These are phyloP conservation scores for Aspergillus ellipticus DNA, from an alignment of 495 filamentous ascomycete species.

Conservation along the genomic window DNA sequence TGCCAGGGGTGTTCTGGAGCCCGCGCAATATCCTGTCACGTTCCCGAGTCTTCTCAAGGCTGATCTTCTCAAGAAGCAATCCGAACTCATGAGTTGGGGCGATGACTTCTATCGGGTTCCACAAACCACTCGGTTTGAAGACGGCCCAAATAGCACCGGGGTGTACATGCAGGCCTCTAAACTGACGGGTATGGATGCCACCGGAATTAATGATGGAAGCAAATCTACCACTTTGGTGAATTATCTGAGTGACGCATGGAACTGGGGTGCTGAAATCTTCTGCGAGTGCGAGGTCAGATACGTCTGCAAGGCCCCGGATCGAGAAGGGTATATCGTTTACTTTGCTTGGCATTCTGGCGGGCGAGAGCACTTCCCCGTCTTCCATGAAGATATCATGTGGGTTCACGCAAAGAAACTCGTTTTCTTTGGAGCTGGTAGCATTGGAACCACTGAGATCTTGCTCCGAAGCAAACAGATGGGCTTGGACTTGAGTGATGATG, in stretches of 20 bases:
- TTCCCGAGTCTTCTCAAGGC: not conserved
- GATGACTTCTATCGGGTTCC: constrained; percentile 2
- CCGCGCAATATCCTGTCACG: not conserved
- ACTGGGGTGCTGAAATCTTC: constrained; percentile 4
- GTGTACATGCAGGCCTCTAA: not conserved
- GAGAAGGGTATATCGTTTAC: not conserved
- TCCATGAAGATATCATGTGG: constrained; percentile 3
- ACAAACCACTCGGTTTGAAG: not conserved
- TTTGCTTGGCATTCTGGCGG: not conserved
- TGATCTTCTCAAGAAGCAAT: not conserved
- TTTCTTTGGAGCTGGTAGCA: not conserved
- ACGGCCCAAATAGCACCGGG: not conserved
- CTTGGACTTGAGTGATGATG: constrained; percentile 1
- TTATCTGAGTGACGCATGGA: constrained; percentile 1
- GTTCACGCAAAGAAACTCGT: constrained; percentile 4
- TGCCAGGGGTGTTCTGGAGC: not conserved
- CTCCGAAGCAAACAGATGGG: constrained; percentile 3
- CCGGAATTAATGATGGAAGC: constrained; percentile 1
- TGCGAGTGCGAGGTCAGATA: constrained; percentile 6
- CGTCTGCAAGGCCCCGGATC: not conserved
- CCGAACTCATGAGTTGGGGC: constrained; percentile 1
- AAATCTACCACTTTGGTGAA: not conserved
- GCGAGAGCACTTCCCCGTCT: not conserved
- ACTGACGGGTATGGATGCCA: constrained; percentile 2
- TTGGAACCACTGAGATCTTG: constrained; percentile 1